Conservation (phyloP, 2,329 filamentous ascomycete genomes). For the Macroventuria anomochaeta region DNA sequence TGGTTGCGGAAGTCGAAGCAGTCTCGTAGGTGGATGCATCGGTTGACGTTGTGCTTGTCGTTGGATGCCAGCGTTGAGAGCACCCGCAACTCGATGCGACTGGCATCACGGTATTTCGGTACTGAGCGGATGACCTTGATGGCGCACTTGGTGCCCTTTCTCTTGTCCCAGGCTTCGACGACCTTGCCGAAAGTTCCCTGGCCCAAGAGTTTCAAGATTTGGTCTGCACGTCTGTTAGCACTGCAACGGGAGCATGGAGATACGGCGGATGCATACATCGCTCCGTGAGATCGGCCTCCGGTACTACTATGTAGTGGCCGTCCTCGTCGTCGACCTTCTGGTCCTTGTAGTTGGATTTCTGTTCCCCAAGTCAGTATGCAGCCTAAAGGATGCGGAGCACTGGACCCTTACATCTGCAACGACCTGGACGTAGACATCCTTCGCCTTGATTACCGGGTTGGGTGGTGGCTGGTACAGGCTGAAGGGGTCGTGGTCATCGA, state of each 20-base stretch:
- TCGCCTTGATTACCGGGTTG: constrained; percentile 87
- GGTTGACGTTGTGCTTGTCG: constrained; percentile 88
- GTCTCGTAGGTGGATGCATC: constrained; percentile 94
- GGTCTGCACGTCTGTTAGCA: constrained; percentile 63
- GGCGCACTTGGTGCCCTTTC: constrained; percentile 80
- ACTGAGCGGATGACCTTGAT: constrained; percentile 99
- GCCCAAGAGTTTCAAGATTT: constrained; percentile 86
- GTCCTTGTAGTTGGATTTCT: constrained; percentile 59
- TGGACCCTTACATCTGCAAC: constrained; percentile 61
- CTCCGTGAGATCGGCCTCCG: constrained; percentile 84
- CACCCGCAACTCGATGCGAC: constrained; percentile 90
- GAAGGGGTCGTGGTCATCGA: constrained; percentile 75
- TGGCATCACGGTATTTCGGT: constrained; percentile 97
- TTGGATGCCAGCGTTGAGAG: constrained; percentile 91
- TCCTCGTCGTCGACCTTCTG: constrained; percentile 94
- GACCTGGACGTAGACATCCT: constrained; percentile 65
- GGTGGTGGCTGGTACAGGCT: constrained; percentile 84
- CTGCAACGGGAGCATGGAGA: background rate
- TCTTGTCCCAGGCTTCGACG: constrained; percentile 85
- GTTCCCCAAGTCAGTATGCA: constrained; percentile 29
- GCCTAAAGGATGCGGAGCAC: background rate
- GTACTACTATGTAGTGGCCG: constrained; percentile 92
- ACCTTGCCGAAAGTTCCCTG: constrained; percentile 99
- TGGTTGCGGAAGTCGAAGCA: constrained; percentile 98
- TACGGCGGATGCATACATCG: constrained; percentile 72